phyloP scores from a whole-genome alignment of 2,329 filamentous ascomycete genomes.

The Colletotrichum tropicicola region DNA sequence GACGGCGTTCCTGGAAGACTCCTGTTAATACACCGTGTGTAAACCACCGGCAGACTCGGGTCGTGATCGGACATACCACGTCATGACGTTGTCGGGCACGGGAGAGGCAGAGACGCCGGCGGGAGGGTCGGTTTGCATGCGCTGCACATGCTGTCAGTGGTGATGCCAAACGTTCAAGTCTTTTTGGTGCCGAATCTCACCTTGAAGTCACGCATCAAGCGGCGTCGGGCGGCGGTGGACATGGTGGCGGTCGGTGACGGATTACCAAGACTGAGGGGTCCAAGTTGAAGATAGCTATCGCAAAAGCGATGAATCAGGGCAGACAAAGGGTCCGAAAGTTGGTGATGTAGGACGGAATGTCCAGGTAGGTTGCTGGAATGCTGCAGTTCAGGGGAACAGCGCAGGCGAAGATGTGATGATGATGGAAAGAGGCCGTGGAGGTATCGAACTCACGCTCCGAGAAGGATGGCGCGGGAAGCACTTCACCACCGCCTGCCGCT shows the following conservation, averaged over 20 bases:
- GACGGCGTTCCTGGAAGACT: conserved; percentile 83
- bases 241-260: conserved; percentile 41
- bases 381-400: background rate
- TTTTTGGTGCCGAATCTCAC: conserved; percentile 52
- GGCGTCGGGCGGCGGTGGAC: conserved; percentile 95
- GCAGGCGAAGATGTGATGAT: background rate
- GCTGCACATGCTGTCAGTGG: conserved; percentile 59
- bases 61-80: conserved; percentile 70
- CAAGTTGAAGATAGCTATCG: background rate
- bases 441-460: conserved; percentile 2
- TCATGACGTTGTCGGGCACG: conserved; percentile 97
- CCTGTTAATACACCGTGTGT: background rate
- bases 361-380: background rate
- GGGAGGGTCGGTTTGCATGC: conserved; percentile 99
- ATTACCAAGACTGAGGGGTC: conserved; percentile 17
- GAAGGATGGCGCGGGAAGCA: conserved; percentile 27
- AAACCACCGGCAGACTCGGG: background rate
- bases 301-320: background rate
- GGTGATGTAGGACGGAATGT: background rate
- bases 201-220: conserved; percentile 99
- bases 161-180: background rate
- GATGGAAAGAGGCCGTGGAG: background rate
- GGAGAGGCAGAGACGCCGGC: conserved; percentile 96
- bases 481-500: conserved; percentile 28
- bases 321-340: background rate